phyloP scores from a whole-genome alignment of 192 early-diverging fungal species.

The Coemansia furcata region DNA sequence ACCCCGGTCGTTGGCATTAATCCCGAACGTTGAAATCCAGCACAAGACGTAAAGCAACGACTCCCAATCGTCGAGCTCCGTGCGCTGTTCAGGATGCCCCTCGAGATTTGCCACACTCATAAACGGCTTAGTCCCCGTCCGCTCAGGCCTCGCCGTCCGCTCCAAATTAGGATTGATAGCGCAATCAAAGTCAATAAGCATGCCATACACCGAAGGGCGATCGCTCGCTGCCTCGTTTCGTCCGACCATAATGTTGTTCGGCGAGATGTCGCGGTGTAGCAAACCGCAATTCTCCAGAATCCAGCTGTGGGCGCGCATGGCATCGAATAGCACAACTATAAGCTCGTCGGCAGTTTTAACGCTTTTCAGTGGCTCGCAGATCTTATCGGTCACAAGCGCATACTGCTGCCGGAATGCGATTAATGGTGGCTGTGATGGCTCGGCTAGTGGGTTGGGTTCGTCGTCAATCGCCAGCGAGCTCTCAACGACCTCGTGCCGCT shows the following conservation, averaged over 20 bases:
- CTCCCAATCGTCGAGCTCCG: constrained; percentile 32
- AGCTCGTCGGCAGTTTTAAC: background rate
- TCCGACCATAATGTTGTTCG: constrained; percentile 24
- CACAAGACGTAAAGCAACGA: constrained; percentile 30
- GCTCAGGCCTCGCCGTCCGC: background rate
- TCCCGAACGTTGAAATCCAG: constrained; percentile 18
- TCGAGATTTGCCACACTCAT: constrained; percentile 33
- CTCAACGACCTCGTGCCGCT: background rate
- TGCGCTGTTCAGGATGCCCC: background rate
- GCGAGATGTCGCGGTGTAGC: constrained; percentile 26
- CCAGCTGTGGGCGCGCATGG: background rate
- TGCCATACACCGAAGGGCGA: constrained; percentile 1
- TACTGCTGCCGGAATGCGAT: background rate
- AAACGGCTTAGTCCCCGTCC: constrained; percentile 22
- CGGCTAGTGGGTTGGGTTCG: background rate
- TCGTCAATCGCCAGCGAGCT: background rate
- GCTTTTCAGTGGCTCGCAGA: background rate
- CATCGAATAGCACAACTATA: background rate
- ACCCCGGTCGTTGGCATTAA: background rate
- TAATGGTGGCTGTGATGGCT: background rate
- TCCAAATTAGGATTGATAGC: background rate
- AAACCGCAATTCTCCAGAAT: background rate
- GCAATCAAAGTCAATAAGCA: constrained; percentile 27
- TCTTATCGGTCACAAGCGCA: background rate
- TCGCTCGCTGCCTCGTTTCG: background rate